Conservation (phyloP, 179 eudicot genomes). For the Camellia oleifera region DNA sequence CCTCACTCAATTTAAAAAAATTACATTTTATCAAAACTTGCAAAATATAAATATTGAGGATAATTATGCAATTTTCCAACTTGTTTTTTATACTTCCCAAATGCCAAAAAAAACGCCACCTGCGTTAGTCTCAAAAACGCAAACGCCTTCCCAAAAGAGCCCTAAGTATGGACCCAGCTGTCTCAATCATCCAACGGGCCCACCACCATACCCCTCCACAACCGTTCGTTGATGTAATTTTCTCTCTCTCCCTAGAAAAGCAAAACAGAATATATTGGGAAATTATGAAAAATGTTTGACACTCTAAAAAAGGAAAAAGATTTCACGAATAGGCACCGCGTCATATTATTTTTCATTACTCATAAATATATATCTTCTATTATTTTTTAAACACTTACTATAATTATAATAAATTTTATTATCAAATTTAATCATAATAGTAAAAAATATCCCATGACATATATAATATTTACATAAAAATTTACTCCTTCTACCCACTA, state of each 20-base stretch:
- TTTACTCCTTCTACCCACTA: too few species aligned
- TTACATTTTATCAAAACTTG: too few species aligned
- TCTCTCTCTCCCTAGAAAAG: neutral
- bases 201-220: conserved; percentile 3
- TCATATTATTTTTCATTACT: too few species aligned
- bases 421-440: neutral
- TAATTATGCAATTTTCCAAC: too few species aligned
- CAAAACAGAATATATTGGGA: neutral
- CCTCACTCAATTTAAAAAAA: too few species aligned
- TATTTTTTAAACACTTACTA: neutral
- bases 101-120: too few species aligned
- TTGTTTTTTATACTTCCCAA: too few species aligned
- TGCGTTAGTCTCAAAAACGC: too few species aligned
- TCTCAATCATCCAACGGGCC: conserved; percentile 14
- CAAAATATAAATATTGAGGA: too few species aligned
- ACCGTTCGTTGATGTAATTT: conserved; percentile 12
- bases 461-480: neutral
- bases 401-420: neutral
- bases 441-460: neutral
- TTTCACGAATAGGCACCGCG: too few species aligned
- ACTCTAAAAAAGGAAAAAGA: too few species aligned
- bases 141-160: too few species aligned
- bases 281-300: neutral
- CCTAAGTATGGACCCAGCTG: neutral
- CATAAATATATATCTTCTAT: neutral